These are phyloP conservation scores for Arachnomyces sp. DNA, from an alignment of 2,329 filamentous ascomycete genomes.

Conservation along the genomic window DNA sequence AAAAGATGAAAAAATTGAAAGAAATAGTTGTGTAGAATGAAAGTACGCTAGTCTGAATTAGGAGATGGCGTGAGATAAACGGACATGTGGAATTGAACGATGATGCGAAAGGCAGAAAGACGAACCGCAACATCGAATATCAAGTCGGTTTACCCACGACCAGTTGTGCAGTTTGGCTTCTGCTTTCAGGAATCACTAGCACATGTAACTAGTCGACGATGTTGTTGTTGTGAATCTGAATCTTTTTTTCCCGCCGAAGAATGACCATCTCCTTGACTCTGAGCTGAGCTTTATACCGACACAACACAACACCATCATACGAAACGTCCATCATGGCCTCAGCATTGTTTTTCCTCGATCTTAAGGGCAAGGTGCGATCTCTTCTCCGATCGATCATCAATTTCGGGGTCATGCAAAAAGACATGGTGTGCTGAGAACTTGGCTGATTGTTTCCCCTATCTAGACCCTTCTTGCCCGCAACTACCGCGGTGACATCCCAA, in stretches of 20 bases:
- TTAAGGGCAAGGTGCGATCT: constrained; percentile 89
- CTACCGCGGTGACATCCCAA: constrained; percentile 96
- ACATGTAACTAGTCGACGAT: not conserved
- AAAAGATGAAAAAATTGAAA: constrained; percentile 12
- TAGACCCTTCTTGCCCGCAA: constrained; percentile 97
- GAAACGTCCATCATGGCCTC: constrained; percentile 68
- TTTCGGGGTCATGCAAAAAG: too few relatives aligned
- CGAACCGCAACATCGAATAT: too few relatives aligned
- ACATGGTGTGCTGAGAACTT: not conserved
- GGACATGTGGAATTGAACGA: constrained; percentile 2
- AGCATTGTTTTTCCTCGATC: constrained; percentile 94
- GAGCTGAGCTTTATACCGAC: constrained; percentile 4
- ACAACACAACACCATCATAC: not conserved
- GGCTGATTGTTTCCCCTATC: constrained; percentile 17
- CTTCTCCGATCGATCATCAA: too few relatives aligned
- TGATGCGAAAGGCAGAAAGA: not conserved
- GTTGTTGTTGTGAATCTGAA: too few relatives aligned
- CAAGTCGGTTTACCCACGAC: too few relatives aligned
- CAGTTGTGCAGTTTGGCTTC: not conserved
- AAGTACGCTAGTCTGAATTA: constrained; percentile 10
- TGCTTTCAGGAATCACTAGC: not conserved
- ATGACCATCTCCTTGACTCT: constrained; percentile 1
- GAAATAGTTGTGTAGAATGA: not conserved
- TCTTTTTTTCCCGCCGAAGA: not conserved
- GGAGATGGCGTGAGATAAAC: constrained; percentile 4